phyloP scores from a whole-genome alignment of 2,329 filamentous ascomycete species.

The Aspergillus pseudoviridinutans region DNA sequence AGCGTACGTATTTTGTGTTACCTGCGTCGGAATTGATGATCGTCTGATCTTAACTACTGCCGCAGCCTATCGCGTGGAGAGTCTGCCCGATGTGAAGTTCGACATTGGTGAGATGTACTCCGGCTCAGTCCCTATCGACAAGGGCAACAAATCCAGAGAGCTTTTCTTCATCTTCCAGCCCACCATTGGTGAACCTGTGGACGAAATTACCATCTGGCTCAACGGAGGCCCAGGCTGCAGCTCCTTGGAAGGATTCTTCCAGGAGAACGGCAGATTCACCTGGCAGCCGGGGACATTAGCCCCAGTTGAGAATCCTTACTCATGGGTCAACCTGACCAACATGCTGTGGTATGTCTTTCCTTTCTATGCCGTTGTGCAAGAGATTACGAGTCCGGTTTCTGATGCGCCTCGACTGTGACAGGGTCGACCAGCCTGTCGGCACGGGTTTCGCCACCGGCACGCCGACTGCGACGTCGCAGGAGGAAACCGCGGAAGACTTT shows the following conservation, averaged over 20 bases:
- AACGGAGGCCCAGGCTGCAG: slow-evolving; percentile 56
- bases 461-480: slow-evolving; percentile 61
- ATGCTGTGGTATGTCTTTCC: slow-evolving; percentile 63
- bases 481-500: slow-evolving; percentile 67
- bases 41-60: background rate
- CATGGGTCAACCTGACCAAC: slow-evolving; percentile 73
- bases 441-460: slow-evolving; percentile 67
- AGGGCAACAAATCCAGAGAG: slow-evolving; percentile 39
- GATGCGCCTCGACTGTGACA: slow-evolving; percentile 1
- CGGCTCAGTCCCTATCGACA: slow-evolving; percentile 52
- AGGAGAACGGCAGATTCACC: slow-evolving; percentile 71
- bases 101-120: slow-evolving; percentile 56
- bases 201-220: slow-evolving; percentile 42
- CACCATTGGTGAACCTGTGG: slow-evolving; percentile 39
- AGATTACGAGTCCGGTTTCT: background rate
- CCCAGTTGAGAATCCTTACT: slow-evolving; percentile 64
- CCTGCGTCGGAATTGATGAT: background rate
- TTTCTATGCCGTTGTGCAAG: background rate
- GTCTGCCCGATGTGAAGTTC: slow-evolving; percentile 65
- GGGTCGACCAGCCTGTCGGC: slow-evolving; percentile 43
- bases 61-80: slow-evolving; percentile 60
- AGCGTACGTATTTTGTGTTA: slow-evolving; percentile 17
- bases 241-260: slow-evolving; percentile 65
- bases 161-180: slow-evolving; percentile 51
- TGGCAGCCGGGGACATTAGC: slow-evolving; percentile 67